Evolutionary conservation across 495 filamentous ascomycete species (phyloP).

Genomic region (Mytilinidion resinicola): DNA sequence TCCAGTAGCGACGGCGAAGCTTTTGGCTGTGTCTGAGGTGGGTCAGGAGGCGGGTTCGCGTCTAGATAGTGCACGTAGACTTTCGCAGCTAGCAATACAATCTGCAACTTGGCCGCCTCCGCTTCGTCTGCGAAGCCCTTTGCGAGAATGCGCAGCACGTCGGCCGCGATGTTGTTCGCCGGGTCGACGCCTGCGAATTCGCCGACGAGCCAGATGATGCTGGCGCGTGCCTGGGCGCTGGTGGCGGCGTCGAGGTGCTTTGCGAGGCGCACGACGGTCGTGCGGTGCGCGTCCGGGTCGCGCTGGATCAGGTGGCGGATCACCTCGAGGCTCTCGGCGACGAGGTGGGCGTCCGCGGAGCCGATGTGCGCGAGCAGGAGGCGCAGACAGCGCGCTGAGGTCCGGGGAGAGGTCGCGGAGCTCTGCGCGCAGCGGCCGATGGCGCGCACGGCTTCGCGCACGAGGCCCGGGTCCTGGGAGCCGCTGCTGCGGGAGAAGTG

Average conservation of each 20-base stretch:
- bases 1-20: constrained; percentile 21
- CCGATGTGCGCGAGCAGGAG: constrained; percentile 80
- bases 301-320: constrained; percentile 94
- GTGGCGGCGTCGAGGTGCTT: constrained; percentile 82
- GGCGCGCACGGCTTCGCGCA: constrained; percentile 81
- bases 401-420: constrained; percentile 40
- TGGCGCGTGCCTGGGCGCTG: constrained; percentile 78
- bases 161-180: constrained; percentile 81
- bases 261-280: constrained; percentile 83
- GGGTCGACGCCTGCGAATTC: constrained; percentile 78
- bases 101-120: constrained; percentile 81
- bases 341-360: constrained; percentile 74
- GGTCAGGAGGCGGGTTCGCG: constrained; percentile 32
- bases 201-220: constrained; percentile 94
- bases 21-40: constrained; percentile 15
- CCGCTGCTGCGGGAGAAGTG: constrained; percentile 69
- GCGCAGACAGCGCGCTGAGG: constrained; percentile 60
- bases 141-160: constrained; percentile 83
- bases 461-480: constrained; percentile 62
- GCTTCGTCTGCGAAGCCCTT: constrained; percentile 78
- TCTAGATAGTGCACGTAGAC: constrained; percentile 89
- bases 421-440: constrained; percentile 87
- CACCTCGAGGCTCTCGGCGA: constrained; percentile 85
- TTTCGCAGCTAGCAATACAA: constrained; percentile 86
- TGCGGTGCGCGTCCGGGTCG: constrained; percentile 65